Base-by-base conservation (phyloP, 2,329 filamentous ascomycete species). In the Talaromyces sp. region DNA sequence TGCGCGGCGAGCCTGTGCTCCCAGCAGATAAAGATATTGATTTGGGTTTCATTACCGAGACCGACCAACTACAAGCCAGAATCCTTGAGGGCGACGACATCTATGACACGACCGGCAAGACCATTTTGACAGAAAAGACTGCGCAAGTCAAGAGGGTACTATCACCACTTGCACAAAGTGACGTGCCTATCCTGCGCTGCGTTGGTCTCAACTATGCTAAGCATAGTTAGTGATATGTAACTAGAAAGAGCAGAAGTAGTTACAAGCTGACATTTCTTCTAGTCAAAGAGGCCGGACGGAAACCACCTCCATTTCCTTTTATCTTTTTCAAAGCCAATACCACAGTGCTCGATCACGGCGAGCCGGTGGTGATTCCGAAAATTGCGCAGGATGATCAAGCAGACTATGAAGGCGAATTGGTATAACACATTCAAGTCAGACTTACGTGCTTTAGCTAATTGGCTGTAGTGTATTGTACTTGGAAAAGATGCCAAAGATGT, bases 351-450 rank as follows among this genome's bases (percentile, higher is more conserved):
- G 88, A 88, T 10, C 88, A 88, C 1, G 80, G 78, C 2, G 84
- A 86, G 64, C 78, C 84, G 0, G 87, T 91, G 52, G 85, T 87
- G 2, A 82, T 92, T 58, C 87, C 86, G 10, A 72, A 78, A 7
- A 79, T 89, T 65, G 88, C 87, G 0, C 89, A 91, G 75, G 80
- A 87, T 64, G 82, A 82, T 37, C 78, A 78, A 14, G 86, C 86
- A 0, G 90, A 92, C 76, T 92, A 92, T 75, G 89, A 93, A 76
- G 90, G 88, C 72, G 89, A 92, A 78, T 82, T 92, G 13, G 87
- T 90, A 33, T 79, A 3, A 37, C 1, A 37, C 13, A 37, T 37
- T 37, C 13, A 10, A 10, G 3, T 37, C 35, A 11, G 2, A 10
- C 13, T 37, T 37, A 13, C 35, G 35, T 19, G 10, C n/a, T 22